Conservation (phyloP, 2,329 filamentous ascomycete genomes). For the Pseudocercospora cruenta region DNA sequence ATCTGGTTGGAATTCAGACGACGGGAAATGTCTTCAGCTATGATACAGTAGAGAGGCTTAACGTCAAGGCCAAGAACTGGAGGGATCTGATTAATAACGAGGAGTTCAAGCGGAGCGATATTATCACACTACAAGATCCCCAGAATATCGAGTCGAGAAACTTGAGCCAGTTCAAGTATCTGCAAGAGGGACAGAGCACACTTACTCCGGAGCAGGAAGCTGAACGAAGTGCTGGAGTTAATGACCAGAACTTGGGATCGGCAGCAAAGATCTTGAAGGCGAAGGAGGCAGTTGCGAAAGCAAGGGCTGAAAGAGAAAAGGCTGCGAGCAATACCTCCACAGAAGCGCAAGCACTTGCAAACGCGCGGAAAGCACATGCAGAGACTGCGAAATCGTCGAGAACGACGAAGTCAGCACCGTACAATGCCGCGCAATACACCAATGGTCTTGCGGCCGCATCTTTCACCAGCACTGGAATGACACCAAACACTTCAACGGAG, state of each 20-base stretch:
- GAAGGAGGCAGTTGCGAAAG: slow-evolving; percentile 90
- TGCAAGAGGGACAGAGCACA: slow-evolving; percentile 75
- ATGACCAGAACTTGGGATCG: slow-evolving; percentile 77
- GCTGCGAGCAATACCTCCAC: slow-evolving; percentile 30
- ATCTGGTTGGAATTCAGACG: slow-evolving; percentile 83
- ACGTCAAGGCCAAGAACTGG: slow-evolving; percentile 97
- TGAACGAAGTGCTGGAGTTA: slow-evolving; percentile 67
- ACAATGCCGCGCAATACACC: slow-evolving; percentile 88
- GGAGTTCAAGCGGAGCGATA: slow-evolving; percentile 85
- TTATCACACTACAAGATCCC: slow-evolving; percentile 94
- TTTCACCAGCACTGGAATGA: slow-evolving; percentile 92
- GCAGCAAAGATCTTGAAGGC: slow-evolving; percentile 83
- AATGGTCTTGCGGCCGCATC: slow-evolving; percentile 89
- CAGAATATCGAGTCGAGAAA: slow-evolving; percentile 84
- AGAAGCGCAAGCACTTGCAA: slow-evolving; percentile 53
- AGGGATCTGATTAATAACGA: slow-evolving; percentile 83
- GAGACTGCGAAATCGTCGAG: slow-evolving; percentile 31
- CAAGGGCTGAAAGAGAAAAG: slow-evolving; percentile 69
- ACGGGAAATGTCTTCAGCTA: slow-evolving; percentile 96
- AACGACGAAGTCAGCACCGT: slow-evolving; percentile 55
- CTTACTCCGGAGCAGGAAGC: slow-evolving; percentile 71
- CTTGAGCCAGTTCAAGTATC: slow-evolving; percentile 83
- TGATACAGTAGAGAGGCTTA: slow-evolving; percentile 93
- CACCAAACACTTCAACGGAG: slow-evolving; percentile 85
- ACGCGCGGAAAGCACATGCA: slow-evolving; percentile 57